Evolutionary conservation across 2,329 filamentous ascomycete genomes (phyloP).

Genomic region (Botrytis sinoallii): DNA sequence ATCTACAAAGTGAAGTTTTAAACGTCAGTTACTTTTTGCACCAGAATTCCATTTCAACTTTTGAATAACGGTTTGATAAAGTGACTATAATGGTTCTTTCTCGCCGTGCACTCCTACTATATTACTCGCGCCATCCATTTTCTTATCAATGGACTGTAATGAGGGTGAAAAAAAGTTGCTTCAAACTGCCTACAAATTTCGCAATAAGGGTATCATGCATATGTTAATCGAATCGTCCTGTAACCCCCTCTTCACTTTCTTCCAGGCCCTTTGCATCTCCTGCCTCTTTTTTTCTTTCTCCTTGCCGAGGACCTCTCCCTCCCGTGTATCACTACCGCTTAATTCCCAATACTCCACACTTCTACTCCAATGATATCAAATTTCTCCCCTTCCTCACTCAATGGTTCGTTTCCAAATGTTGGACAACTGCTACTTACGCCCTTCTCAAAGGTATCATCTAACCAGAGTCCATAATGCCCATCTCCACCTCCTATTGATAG

Average conservation of each 20-base stretch:
- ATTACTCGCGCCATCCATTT: neutral
- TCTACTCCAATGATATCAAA: conserved; percentile 91
- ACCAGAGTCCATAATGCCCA: conserved; percentile 89
- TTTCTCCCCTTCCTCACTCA: conserved; percentile 90
- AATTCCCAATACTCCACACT: conserved; percentile 81
- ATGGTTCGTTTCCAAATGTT: conserved; percentile 90
- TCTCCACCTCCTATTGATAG: conserved; percentile 84
- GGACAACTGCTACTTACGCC: conserved; percentile 81
- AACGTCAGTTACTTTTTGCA: neutral
- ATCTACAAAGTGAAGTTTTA: neutral
- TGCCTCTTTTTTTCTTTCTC: neutral
- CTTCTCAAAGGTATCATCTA: conserved; percentile 79
- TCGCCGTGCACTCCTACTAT: neutral
- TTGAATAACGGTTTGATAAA: neutral
- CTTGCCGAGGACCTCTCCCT: no score
- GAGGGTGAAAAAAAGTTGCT: neutral
- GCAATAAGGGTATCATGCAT: conserved; percentile 19
- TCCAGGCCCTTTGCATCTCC: neutral
- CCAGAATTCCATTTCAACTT: neutral
- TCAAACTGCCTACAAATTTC: conserved; percentile 11
- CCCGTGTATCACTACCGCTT: neutral
- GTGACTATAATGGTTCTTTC: neutral
- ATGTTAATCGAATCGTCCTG: neutral
- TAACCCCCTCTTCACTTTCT: neutral
- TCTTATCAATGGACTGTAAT: neutral